Conservation (phyloP, 371 early-diverging fungal genomes). For the Rhizopus delemar region DNA sequence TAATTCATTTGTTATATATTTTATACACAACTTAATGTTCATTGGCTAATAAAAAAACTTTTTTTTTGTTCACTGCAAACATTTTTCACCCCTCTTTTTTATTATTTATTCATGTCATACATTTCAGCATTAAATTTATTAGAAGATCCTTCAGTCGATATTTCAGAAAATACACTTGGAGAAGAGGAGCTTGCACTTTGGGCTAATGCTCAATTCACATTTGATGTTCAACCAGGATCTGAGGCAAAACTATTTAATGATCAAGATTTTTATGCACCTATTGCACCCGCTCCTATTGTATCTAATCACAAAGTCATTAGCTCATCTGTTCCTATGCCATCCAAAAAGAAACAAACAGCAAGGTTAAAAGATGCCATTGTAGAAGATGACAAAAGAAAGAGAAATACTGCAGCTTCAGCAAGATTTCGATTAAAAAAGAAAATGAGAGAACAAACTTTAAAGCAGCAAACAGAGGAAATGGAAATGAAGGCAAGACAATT, state of each 20-base stretch:
- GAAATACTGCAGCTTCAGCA: conserved; percentile 93
- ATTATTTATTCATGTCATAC: conserved; percentile 29
- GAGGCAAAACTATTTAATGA: conserved; percentile 17
- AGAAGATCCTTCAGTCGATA: conserved; percentile 21
- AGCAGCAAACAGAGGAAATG: conserved; percentile 78
- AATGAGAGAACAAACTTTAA: conserved; percentile 76
- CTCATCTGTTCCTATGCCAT: conserved; percentile 6
- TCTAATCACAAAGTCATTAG: not conserved
- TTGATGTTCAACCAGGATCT: conserved; percentile 51
- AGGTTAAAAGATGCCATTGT: conserved; percentile 10
- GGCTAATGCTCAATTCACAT: conserved; percentile 59
- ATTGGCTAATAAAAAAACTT: too few relatives aligned
- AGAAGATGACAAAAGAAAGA: conserved; percentile 81
- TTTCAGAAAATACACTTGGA: conserved; percentile 27
- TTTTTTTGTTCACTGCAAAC: not conserved
- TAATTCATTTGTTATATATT: not conserved
- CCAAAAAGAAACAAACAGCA: conserved; percentile 4
- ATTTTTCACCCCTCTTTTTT: not conserved
- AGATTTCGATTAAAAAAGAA: conserved; percentile 92
- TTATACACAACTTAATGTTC: too few relatives aligned
- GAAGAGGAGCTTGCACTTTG: conserved; percentile 42
- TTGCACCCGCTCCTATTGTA: conserved; percentile 16
- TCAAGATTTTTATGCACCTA: conserved; percentile 17
- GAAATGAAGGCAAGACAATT: conserved; percentile 65
- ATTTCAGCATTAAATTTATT: conserved; percentile 32